Conservation (phyloP, 352 stramenopile genomes). For the Detonula confervacea region DNA sequence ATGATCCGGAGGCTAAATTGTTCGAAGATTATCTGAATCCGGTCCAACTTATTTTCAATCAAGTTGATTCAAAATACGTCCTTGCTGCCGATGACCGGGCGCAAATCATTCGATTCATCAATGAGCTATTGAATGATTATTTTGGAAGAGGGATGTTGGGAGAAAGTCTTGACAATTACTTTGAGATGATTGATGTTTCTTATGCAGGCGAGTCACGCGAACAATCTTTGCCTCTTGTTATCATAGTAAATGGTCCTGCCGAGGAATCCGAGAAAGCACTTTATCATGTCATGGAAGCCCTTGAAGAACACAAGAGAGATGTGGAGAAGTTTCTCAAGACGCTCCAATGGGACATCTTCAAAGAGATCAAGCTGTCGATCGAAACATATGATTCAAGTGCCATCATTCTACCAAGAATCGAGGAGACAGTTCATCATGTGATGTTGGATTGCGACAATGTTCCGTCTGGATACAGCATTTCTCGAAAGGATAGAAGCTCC, state of each 20-base stretch:
- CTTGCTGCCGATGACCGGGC: too few relatives aligned
- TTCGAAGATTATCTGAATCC: too few relatives aligned
- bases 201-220: not conserved
- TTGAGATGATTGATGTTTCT: not conserved
- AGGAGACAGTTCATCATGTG: not conserved
- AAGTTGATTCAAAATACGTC: too few relatives aligned
- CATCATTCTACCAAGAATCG: too few relatives aligned
- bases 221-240: not conserved
- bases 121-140: too few relatives aligned
- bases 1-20: too few relatives aligned
- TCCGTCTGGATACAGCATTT: not conserved
- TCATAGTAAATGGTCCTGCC: not conserved
- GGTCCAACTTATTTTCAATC: too few relatives aligned
- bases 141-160: too few relatives aligned
- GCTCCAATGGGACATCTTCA: not conserved
- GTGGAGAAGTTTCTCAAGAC: not conserved
- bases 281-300: not conserved
- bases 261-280: not conserved
- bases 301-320: not conserved
- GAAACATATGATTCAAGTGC: not conserved
- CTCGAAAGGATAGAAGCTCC: not conserved
- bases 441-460: not conserved
- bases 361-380: not conserved
- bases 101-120: too few relatives aligned
- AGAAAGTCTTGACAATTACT: conserved; percentile 9